These are phyloP conservation scores for Saccharomycopsis phalli DNA, from an alignment of 1,139 yeast genomes.

Conservation along the genomic window DNA sequence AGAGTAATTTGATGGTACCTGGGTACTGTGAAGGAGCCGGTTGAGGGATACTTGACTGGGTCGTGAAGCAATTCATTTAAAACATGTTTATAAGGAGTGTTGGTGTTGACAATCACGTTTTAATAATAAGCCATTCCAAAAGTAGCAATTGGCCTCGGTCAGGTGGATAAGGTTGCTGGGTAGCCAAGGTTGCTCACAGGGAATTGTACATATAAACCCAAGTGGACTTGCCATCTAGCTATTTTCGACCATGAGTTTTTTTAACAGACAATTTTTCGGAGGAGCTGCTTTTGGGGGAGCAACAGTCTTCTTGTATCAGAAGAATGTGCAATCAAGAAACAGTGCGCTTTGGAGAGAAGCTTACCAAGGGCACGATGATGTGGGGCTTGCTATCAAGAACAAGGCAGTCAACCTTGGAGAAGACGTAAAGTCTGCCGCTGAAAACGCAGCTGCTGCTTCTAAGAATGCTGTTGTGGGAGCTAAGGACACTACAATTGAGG, in stretches of 20 bases:
- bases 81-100: no score
- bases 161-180: no score
- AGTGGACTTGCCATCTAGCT: no score
- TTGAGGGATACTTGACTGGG: no score
- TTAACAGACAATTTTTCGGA: constrained; percentile 18
- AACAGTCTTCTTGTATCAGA: constrained; percentile 14
- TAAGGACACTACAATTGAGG: constrained; percentile 25
- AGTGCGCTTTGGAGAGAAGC: constrained; percentile 2
- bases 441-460: constrained; percentile 31
- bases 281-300: constrained; percentile 19
- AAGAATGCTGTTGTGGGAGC: constrained; percentile 32
- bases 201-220: no score
- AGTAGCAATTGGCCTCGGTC: no score
- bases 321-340: constrained; percentile 7
- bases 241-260: constrained; percentile 8
- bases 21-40: no score
- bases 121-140: no score
- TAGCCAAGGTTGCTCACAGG: no score
- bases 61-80: no score
- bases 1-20: no score
- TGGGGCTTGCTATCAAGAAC: constrained; percentile 9
- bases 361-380: constrained; percentile 2
- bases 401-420: constrained; percentile 1
- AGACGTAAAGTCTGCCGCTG: constrained; percentile 10
- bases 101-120: no score